A percentile compares a stretch with the other conserved stretches of the same genome.
These are phyloP conservation scores for Podospora anserina DNA, from an alignment of 495 filamentous ascomycete genomes.

Conservation along the genomic window DNA sequence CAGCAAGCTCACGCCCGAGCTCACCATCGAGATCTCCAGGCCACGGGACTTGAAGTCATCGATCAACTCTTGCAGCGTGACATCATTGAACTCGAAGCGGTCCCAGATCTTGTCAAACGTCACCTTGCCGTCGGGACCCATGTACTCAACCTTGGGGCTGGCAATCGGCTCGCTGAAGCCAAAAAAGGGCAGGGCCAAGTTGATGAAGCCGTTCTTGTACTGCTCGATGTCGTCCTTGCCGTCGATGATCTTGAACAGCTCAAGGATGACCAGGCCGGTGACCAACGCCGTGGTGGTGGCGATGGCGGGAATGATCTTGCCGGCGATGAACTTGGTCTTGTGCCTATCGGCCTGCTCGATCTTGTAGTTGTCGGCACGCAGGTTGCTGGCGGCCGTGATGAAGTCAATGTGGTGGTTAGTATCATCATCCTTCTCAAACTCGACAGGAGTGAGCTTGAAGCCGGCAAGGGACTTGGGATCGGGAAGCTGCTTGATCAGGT, in stretches of 20 bases:
- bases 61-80: slow-evolving; percentile 80
- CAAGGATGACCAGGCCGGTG: slow-evolving; percentile 86
- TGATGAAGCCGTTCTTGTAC: slow-evolving; percentile 99
- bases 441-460: slow-evolving; percentile 84
- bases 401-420: slow-evolving; percentile 99
- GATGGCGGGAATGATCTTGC: slow-evolving; percentile 99
- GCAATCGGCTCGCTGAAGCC: slow-evolving; percentile 96
- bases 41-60: slow-evolving; percentile 76
- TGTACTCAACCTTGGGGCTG: slow-evolving; percentile 87
- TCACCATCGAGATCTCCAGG: slow-evolving; percentile 84
- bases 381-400: slow-evolving; percentile 94
- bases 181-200: slow-evolving; percentile 94
- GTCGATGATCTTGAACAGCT: slow-evolving; percentile 95
- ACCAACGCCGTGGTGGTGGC: slow-evolving; percentile 95
- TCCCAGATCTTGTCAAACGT: slow-evolving; percentile 96
- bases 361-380: slow-evolving; percentile 95
- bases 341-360: slow-evolving; percentile 89
- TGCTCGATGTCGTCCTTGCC: slow-evolving; percentile 93
- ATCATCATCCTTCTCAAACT: slow-evolving; percentile 99
- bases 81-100: slow-evolving; percentile 86
- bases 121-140: slow-evolving; percentile 70
- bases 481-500: slow-evolving; percentile 66
- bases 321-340: slow-evolving; percentile 99
- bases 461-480: slow-evolving; percentile 74
- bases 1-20: slow-evolving; percentile 92